Conservation (phyloP, 306 rosid genomes). For the Cyclanthera cordifolia region DNA sequence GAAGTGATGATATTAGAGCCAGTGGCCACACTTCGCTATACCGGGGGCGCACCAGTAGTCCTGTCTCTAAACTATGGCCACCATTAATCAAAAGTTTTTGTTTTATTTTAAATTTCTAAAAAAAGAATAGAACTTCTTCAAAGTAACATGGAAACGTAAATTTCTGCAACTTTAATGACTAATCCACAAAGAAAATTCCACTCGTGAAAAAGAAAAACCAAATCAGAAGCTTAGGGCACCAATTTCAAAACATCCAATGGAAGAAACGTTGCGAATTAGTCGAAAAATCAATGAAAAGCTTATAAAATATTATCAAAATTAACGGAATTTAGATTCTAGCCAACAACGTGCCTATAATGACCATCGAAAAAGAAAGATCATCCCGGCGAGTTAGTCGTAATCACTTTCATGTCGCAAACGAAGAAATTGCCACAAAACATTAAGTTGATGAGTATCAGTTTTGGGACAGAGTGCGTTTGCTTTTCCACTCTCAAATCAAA, state of each 20-base stretch:
- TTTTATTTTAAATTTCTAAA: no score
- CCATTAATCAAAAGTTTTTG: no score
- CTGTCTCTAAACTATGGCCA: no score
- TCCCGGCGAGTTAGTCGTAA: constrained; percentile 29
- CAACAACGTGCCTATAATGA: constrained; percentile 36
- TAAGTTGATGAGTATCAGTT: constrained; percentile 23
- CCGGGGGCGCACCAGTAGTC: no score
- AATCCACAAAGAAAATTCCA: no score
- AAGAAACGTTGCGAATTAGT: not conserved
- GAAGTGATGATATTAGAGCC: no score
- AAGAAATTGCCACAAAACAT: constrained; percentile 87
- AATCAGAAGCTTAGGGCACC: no score
- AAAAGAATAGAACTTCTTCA: no score
- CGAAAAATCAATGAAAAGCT: not conserved
- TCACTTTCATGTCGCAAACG: constrained; percentile 45
- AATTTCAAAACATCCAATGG: not conserved
- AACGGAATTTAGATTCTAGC: constrained; percentile 9
- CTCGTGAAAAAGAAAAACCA: no score
- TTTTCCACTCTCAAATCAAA: not conserved
- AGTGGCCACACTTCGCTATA: no score
- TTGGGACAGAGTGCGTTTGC: constrained; percentile 93
- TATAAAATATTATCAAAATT: not conserved
- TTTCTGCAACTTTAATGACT: no score
- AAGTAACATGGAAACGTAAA: no score
- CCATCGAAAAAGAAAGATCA: not conserved